These are phyloP conservation scores for Fusarium sp. DNA, from an alignment of 2,329 filamentous ascomycete species.

Conservation along the genomic window DNA sequence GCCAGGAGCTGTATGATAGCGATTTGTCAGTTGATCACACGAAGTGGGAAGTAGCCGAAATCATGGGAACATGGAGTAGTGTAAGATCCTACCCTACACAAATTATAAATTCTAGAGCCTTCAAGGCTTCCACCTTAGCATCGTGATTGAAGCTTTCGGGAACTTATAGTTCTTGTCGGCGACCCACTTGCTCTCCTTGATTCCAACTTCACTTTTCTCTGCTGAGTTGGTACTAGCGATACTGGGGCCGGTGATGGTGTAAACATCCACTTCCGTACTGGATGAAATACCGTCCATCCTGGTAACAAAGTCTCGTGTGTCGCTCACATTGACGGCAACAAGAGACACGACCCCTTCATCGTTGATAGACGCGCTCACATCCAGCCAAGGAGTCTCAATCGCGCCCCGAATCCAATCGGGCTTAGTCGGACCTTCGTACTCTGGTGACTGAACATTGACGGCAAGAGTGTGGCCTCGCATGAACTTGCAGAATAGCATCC, in stretches of 20 bases:
- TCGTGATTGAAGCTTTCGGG: no score
- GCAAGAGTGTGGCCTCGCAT: slow-evolving; percentile 82
- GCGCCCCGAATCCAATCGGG: slow-evolving; percentile 76
- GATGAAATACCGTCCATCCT: slow-evolving; percentile 66
- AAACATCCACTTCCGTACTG: slow-evolving; percentile 69
- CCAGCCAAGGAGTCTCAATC: slow-evolving; percentile 79
- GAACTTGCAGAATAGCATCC: slow-evolving; percentile 67
- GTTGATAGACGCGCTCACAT: slow-evolving; percentile 74
- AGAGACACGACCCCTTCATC: slow-evolving; percentile 73
- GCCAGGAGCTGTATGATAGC: no score
- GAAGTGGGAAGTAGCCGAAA: no score
- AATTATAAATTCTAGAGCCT: no score
- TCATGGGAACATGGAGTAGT: no score
- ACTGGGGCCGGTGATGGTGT: slow-evolving; percentile 64
- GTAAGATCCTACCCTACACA: no score
- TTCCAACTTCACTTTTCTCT: slow-evolving; percentile 71
- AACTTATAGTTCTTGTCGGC: slow-evolving; percentile 54
- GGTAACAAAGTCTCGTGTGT: slow-evolving; percentile 71
- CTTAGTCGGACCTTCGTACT: slow-evolving; percentile 77
- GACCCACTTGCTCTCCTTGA: slow-evolving; percentile 68
- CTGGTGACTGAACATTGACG: slow-evolving; percentile 73
- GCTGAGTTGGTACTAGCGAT: slow-evolving; percentile 74
- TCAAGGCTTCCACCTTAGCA: no score
- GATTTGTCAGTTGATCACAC: no score
- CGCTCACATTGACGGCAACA: slow-evolving; percentile 80